Percentiles rank a stretch among this genome's conserved stretches.
Conservation (phyloP, 169 alveolate genomes). For the Neospora caninum region DNA sequence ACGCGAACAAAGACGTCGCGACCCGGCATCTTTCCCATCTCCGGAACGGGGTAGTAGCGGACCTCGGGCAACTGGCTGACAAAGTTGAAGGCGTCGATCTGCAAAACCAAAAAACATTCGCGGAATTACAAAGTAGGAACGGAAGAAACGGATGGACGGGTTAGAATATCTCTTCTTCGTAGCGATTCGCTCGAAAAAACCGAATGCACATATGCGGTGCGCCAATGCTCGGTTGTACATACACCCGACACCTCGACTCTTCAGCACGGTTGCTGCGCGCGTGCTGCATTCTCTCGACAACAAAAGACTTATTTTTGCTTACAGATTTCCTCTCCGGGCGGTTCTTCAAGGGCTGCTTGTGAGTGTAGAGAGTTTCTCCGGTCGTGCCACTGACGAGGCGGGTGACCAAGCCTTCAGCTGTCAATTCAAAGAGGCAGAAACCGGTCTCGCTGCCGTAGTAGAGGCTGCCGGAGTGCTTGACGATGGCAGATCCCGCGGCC, state of each 20-base stretch:
- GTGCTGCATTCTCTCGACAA: too few species aligned
- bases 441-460: slow-evolving; percentile 83
- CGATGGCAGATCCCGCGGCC: slow-evolving; percentile 74
- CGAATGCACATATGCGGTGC: too few species aligned
- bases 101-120: neutral
- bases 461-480: slow-evolving; percentile 73
- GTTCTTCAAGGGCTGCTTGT: slow-evolving; percentile 77
- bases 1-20: slow-evolving; percentile 83
- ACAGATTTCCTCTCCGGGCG: slow-evolving; percentile 75
- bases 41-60: slow-evolving; percentile 78
- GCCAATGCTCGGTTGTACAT: too few species aligned
- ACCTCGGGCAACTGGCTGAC: slow-evolving; percentile 81
- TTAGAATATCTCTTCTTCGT: too few species aligned
- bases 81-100: slow-evolving; percentile 64
- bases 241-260: too few species aligned
- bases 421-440: slow-evolving; percentile 84
- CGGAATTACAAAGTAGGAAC: neutral
- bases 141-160: too few species aligned
- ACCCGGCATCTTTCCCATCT: slow-evolving; percentile 80
- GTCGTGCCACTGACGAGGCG: slow-evolving; percentile 80
- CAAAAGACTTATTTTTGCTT: neutral
- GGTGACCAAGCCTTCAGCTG: slow-evolving; percentile 81
- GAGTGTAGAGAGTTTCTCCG: slow-evolving; percentile 80
- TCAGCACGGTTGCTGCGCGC: too few species aligned
- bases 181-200: too few species aligned